Base-by-base conservation (phyloP, 2,329 filamentous ascomycete species). In the Microdochium nivale region DNA sequence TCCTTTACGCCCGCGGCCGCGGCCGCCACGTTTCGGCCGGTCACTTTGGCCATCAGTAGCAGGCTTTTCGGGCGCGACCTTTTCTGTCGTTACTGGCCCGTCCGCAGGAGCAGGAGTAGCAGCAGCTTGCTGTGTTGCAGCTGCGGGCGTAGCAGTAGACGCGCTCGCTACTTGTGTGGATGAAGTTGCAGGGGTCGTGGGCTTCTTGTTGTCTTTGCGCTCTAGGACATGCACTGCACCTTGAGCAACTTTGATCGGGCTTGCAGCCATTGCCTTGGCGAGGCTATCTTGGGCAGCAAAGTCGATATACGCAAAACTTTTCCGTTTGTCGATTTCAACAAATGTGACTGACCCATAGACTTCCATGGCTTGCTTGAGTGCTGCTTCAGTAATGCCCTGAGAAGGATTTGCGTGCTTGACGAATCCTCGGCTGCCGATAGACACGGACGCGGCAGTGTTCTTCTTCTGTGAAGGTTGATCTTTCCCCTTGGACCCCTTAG, bases 261-360 rank as follows among this genome's bases (percentile, higher is more conserved):
- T 95, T 13, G 87, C 88, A 16, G 83, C 79, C 62, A 96, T 83
- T 4, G 92, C 92, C 62, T 88, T 90, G 60, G 81, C 80, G 25
- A 97, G 75, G 10, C 80, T 78, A 9, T 84, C 82, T 1, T 85
- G 78, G 23, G 90, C 84, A 10, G 80, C 79, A 70, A 96, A 97
- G 56, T 96, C 88, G 37, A 95, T 86, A 65, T 96, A 96, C 2
- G 90, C 92, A 61, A 96, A 95, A 0, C 90, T 90, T 67, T 96
- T 96, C 62, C 91, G 87, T 67, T 90, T 91, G 65, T 97, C 92
- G 51, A 97, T 92, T 60, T 96, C 92, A 19, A 96, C 88, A 57
- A 83, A 86, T 0, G 81, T 81, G 47, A 96, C 80, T 1, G 79
- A 67, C 1, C 92, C 92, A 59, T 90, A 95, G 0, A 72, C 68